Base-by-base conservation (phyloP, 306 rosid genomes). In the Dryas octopetala region DNA sequence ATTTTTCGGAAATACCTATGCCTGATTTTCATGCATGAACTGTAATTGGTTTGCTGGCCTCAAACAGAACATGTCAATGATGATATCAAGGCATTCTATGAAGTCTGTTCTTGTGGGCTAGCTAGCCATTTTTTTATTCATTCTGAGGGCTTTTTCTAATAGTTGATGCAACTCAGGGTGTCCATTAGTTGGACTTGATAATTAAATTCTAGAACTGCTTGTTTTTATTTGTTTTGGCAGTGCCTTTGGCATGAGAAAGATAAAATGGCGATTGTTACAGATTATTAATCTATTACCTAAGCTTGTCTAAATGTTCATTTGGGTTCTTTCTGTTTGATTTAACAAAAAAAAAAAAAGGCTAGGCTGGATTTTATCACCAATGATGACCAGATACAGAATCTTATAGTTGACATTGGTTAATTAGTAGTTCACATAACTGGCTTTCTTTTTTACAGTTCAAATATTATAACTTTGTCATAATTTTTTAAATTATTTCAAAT, bases 61-160 rank as follows among this genome's bases (percentile, higher is more conserved):
- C 45, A 58, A 45, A 8, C 53, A 57, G 43, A 45, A 72, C 67
- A 58, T 11, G 57, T 72, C 46, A 4, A 3, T 59, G 46, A 26
- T 55, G 9, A 59, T 6, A 7, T 1, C 76, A 26, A 73, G 10
- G 76, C 26, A 15, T 45, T 17, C 28, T 38, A 28, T 59, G 58
- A 59, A 47, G 5, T 26, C 55, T 59, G n/a, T 26, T 73, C 76
- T 46, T 59, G 76, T 72, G 19, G 47, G 41, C 26, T 13, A 73
- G 41, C 26, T 13, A 73, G 2, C 58, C 23, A 73, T 46, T 72
- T 43, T 9, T 71, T 72, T 45, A 7, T n/a, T 8, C 15, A n/a
- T 43, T 43, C 28, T 63, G 5, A 43, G 13, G 51, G 8, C 52
- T 43, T 44, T 43, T 1, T 11, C 51, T 15, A 9, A n/a, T 16